Conservation (phyloP, 768 basidiomycete species). For the Calocybe cyanea region DNA sequence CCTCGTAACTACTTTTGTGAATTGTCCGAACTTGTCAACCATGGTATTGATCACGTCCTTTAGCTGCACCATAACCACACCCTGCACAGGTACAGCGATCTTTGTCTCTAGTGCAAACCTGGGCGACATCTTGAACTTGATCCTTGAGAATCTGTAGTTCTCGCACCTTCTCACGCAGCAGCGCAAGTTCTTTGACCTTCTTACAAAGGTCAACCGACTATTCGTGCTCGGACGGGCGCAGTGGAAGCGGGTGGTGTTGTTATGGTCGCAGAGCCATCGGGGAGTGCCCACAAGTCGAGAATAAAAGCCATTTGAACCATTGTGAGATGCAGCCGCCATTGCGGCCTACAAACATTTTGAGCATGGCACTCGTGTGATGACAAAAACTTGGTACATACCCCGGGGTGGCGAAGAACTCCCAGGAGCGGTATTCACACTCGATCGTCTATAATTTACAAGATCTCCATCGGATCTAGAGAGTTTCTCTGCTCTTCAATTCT, state of each 20-base stretch:
- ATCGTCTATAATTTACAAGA: not conserved
- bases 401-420: not conserved
- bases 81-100: slow-evolving; percentile 78
- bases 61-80: slow-evolving; percentile 76
- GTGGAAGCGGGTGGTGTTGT: not conserved
- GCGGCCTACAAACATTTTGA: not conserved
- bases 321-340: not conserved
- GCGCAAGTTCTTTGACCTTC: slow-evolving; percentile 1
- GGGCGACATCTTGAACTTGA: slow-evolving; percentile 78
- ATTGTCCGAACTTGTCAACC: slow-evolving; percentile 70
- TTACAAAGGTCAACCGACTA: slow-evolving; percentile 5
- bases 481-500: slow-evolving; percentile 4
- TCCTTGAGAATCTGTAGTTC: slow-evolving; percentile 78
- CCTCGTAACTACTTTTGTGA: slow-evolving; percentile 88
- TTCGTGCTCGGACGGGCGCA: slow-evolving; percentile 5
- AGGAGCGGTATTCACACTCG: not conserved
- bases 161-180: slow-evolving; percentile 30
- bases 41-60: slow-evolving; percentile 76
- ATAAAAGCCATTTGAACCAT: slow-evolving; percentile 4
- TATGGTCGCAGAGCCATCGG: not conserved
- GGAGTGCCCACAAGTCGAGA: slow-evolving; percentile 10
- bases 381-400: not conserved
- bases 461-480: not conserved
- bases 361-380: not conserved
- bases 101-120: slow-evolving; percentile 78